A percentile compares a stretch with the other conserved stretches of the same genome.
phyloP scores from a whole-genome alignment of 1,284 basidiomycete species.

The Anthracocystis walkeri region DNA sequence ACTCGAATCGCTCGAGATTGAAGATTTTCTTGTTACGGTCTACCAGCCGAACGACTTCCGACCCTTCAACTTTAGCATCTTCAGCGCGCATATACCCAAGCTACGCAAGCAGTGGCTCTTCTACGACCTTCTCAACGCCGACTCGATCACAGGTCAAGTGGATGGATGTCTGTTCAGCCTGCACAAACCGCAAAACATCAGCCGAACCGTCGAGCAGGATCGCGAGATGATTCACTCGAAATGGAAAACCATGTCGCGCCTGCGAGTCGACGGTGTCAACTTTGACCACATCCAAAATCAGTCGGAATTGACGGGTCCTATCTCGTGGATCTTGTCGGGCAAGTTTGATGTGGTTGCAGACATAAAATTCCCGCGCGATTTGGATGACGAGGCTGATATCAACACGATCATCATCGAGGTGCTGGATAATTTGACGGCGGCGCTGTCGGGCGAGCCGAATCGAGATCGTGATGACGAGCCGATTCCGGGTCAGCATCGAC shows the following conservation, averaged over 20 bases:
- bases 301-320: slow-evolving; percentile 79
- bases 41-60: slow-evolving; percentile 93
- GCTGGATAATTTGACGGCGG: slow-evolving; percentile 79
- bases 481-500: slow-evolving; percentile 87
- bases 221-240: slow-evolving; percentile 72
- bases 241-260: slow-evolving; percentile 91
- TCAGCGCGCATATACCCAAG: slow-evolving; percentile 86
- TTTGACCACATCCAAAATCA: slow-evolving; percentile 94
- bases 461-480: slow-evolving; percentile 69
- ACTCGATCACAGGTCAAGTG: slow-evolving; percentile 95
- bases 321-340: slow-evolving; percentile 96
- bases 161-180: slow-evolving; percentile 98
- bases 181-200: slow-evolving; percentile 95
- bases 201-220: slow-evolving; percentile 82
- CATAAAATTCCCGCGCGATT: slow-evolving; percentile 92
- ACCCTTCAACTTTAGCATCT: slow-evolving; percentile 90
- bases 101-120: slow-evolving; percentile 95
- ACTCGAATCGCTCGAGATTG: slow-evolving; percentile 86
- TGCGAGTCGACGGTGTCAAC: slow-evolving; percentile 95
- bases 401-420: slow-evolving; percentile 87
- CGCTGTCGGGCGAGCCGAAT: slow-evolving; percentile 51
- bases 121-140: slow-evolving; percentile 83
- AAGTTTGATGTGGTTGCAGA: slow-evolving; percentile 95
- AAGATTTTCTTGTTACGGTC: slow-evolving; percentile 93
- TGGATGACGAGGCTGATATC: slow-evolving; percentile 80